Evolutionary conservation across 2,329 filamentous ascomycete species (phyloP), one percentile per base, ranked within the genome.

Genomic region (Diaporthe vexans): DNA sequence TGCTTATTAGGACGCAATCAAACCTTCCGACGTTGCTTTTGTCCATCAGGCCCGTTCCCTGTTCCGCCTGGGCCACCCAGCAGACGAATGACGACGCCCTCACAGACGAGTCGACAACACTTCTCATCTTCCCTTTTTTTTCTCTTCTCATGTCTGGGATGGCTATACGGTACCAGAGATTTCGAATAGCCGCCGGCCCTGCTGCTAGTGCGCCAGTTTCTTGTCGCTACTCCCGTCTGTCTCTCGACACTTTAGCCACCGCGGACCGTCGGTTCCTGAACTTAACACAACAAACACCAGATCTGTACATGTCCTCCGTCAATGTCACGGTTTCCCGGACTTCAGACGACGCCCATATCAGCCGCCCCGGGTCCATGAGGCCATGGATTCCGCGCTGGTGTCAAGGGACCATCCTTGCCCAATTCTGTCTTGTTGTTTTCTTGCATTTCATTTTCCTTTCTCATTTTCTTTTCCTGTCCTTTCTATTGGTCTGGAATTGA

Each of bases 291-390:
- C 5, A 37, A 13, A 52, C 11, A 35, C 26, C 59, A 46, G 48
- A 46, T 29, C 58, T 40, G 37, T 43, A 35, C 48, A 21, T 21
- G 19, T 37, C 19, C 19, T 67, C 11, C 26, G 29, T 52, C 46
- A 26, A 26, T 48, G 33, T 40, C 43, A 40, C 21, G 26, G 21
- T 46, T 11, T 17, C 33, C 33, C 33, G 1, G 17, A 37, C 48
- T 68, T 68, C 63, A 54, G 63, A 54, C 33, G 63, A 68, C 63
- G 63, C 63, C 63, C 63, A 54, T 6, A 54, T 68, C 48, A 68
- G 33, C 61, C 61, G 43, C 33, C 29, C 29, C 48, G 63, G 48
- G 10, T 17, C 6, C 24, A 15, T 21, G 33, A 68, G 46, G n/a
- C 26, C 48, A 54, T 15, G 33, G 61, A 52, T 67, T 67, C 46